Evolutionary conservation across 192 early-diverging fungal species (phyloP).

Genomic region (Linderina pennispora): DNA sequence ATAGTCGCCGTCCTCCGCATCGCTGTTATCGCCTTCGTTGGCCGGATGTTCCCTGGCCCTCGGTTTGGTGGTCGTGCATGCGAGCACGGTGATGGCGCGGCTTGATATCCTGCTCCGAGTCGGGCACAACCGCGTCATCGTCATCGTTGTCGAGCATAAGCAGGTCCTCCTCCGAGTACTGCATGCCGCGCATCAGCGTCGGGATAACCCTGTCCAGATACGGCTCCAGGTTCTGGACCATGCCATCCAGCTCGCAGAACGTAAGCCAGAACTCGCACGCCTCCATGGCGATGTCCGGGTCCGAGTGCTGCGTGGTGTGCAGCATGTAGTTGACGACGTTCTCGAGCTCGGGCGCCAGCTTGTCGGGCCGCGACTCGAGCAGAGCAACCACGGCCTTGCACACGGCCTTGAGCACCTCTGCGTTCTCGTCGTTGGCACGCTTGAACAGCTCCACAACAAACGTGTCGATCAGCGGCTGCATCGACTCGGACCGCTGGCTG

Average conservation of each 20-base stretch:
- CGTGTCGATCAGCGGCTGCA: constrained; percentile 46
- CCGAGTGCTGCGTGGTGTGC: constrained; percentile 78
- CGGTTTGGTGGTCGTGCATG: constrained; percentile 60
- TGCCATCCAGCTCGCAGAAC: constrained; percentile 87
- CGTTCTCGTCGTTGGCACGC: constrained; percentile 74
- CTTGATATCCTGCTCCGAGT: constrained; percentile 89
- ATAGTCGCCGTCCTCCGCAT: constrained; percentile 78
- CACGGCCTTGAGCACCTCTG: constrained; percentile 83
- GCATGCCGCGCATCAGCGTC: constrained; percentile 90
- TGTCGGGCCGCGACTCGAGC: constrained; percentile 79
- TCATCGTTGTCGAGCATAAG: constrained; percentile 69
- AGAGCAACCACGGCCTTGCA: constrained; percentile 93
- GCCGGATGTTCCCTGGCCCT: constrained; percentile 20
- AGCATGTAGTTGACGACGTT: constrained; percentile 95
- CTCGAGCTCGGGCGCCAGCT: constrained; percentile 79
- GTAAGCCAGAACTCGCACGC: constrained; percentile 99
- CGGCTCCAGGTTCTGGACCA: constrained; percentile 65
- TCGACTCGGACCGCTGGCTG: constrained; percentile 59
- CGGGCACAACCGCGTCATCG: constrained; percentile 83
- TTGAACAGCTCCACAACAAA: constrained; percentile 65
- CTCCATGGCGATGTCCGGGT: constrained; percentile 88
- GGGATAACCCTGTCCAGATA: constrained; percentile 77
- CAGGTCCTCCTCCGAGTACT: constrained; percentile 92
- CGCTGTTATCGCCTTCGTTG: constrained; percentile 40
- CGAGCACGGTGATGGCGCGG: constrained; percentile 87